Evolutionary conservation across 78 protist species (phyloP).

Genomic region (Chrysochromulina parva): DNA sequence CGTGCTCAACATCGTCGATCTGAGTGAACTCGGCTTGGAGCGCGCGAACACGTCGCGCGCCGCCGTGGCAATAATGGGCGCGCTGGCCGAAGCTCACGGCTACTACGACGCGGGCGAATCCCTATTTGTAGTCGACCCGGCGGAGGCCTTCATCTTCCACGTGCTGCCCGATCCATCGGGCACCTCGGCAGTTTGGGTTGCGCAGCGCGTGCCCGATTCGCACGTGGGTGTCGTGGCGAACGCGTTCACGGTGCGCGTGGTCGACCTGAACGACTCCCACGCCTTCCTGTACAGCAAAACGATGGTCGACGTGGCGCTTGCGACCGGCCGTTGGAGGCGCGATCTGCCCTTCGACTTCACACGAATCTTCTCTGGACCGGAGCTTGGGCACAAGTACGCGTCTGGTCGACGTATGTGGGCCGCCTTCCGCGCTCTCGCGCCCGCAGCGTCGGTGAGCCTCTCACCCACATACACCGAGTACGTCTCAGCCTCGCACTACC

Average conservation of each 20-base stretch:
- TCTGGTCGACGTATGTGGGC: constrained; percentile 61
- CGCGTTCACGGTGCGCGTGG: constrained; percentile 47
- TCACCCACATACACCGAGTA: constrained; percentile 8
- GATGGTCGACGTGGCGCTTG: constrained; percentile 12
- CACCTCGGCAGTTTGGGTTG: constrained; percentile 58
- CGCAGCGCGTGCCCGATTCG: constrained; percentile 62
- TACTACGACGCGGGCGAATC: constrained; percentile 57
- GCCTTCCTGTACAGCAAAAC: constrained; percentile 10
- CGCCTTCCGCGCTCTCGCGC: constrained; percentile 49
- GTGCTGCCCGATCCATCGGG: constrained; percentile 44
- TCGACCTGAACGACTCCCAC: background rate
- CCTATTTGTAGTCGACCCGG: constrained; percentile 45
- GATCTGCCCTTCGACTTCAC: constrained; percentile 55
- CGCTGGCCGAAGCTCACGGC: constrained; percentile 50
- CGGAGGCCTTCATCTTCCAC: constrained; percentile 59
- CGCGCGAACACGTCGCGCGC: constrained; percentile 40
- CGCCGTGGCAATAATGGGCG: constrained; percentile 52
- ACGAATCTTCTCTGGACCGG: no score
- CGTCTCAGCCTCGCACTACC: background rate
- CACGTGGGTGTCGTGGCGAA: constrained; percentile 50
- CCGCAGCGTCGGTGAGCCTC: constrained; percentile 2
- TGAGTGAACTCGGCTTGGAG: constrained; percentile 51
- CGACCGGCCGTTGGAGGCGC: constrained; percentile 43
- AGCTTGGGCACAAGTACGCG: constrained; percentile 42
- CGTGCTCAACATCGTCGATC: constrained; percentile 29